A percentile compares a stretch with the other conserved stretches of the same genome.
phyloP scores from a whole-genome alignment of 78 protist genomes.

The Thecamonas trahens region DNA sequence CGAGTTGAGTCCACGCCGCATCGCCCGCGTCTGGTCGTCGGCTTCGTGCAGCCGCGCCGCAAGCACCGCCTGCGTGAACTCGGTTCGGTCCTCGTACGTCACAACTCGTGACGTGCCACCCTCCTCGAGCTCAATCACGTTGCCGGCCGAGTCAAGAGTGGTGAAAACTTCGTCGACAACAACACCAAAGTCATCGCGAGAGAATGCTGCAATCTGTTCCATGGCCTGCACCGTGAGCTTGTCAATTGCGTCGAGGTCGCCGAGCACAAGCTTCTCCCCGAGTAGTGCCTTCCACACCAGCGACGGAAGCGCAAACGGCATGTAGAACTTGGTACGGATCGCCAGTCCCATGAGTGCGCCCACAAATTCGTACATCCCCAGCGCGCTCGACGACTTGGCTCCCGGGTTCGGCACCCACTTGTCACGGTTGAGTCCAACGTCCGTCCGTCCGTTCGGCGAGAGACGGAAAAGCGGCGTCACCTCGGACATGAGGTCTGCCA shows the following conservation, averaged over 20 bases:
- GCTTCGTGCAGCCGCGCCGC: neutral
- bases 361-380: neutral
- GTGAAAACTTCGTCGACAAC: neutral
- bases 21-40: neutral
- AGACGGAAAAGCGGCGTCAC: neutral
- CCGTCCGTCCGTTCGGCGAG: neutral
- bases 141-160: neutral
- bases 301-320: neutral
- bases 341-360: neutral
- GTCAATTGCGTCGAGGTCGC: neutral
- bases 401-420: neutral
- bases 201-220: neutral
- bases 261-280: neutral
- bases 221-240: neutral
- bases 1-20: neutral
- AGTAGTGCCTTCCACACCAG: conserved; percentile 2
- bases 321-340: neutral
- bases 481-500: neutral
- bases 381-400: too few relatives aligned
- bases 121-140: neutral
- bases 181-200: neutral
- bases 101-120: neutral
- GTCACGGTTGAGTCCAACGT: neutral
- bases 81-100: neutral
- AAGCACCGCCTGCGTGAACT: neutral